Evolutionary conservation across 768 basidiomycete genomes (phyloP).

Genomic region (Termitomyces sp.): DNA sequence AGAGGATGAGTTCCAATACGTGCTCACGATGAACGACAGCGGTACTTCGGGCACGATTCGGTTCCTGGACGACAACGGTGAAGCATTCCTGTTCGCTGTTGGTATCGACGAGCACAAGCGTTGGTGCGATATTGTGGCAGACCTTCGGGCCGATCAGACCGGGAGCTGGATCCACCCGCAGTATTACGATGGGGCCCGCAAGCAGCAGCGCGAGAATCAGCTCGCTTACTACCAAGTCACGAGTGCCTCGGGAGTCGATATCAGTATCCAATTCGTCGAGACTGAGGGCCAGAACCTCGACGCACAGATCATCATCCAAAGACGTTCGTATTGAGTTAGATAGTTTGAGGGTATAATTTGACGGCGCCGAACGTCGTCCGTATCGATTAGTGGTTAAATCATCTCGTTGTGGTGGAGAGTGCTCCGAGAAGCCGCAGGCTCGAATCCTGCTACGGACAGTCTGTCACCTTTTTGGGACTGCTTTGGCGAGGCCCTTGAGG

Average conservation of each 20-base stretch:
- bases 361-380: not conserved
- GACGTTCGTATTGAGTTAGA: too few species aligned
- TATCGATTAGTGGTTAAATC: constrained; percentile 10
- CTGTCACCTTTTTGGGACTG: too few species aligned
- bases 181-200: constrained; percentile 18
- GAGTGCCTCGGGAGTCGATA: not conserved
- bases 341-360: too few species aligned
- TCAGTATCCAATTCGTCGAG: not conserved
- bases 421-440: constrained; percentile 10
- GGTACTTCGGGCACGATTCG: constrained; percentile 29
- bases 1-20: constrained; percentile 9
- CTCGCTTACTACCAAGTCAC: not conserved
- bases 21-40: constrained; percentile 30
- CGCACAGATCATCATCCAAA: constrained; percentile 2
- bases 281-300: constrained; percentile 4
- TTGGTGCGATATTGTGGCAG: constrained; percentile 33
- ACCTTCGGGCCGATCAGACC: constrained; percentile 19
- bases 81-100: constrained; percentile 26
- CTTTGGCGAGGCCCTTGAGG: too few species aligned
- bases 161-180: constrained; percentile 19
- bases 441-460: constrained; percentile 9
- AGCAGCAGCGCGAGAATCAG: constrained; percentile 4
- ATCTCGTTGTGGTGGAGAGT: constrained; percentile 1
- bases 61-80: constrained; percentile 17
- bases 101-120: constrained; percentile 34